Conservation (phyloP, 306 rosid species). For the Rosa multiflora region DNA sequence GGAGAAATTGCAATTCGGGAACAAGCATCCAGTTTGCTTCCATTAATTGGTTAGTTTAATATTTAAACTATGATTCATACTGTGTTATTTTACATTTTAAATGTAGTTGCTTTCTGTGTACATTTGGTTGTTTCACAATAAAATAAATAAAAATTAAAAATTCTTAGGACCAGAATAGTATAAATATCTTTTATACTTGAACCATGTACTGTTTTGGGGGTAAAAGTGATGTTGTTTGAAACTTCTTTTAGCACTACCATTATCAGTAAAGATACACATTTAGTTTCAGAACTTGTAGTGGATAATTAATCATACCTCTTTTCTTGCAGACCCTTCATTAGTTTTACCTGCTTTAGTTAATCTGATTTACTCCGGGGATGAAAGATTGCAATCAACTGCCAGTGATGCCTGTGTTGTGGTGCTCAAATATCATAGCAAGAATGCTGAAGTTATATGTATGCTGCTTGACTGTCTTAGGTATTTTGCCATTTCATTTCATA, state of each 20-base stretch:
- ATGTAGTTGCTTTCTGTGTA: neutral
- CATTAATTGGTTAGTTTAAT: slow-evolving; percentile 59
- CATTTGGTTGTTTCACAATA: neutral
- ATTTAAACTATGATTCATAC: neutral
- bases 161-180: neutral
- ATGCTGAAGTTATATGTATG: slow-evolving; percentile 55
- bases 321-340: slow-evolving; percentile 72
- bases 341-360: slow-evolving; percentile 61
- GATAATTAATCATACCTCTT: slow-evolving; percentile 16
- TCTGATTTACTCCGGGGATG: slow-evolving; percentile 56
- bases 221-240: neutral
- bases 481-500: slow-evolving; percentile 21
- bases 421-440: slow-evolving; percentile 67
- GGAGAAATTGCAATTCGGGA: slow-evolving; percentile 58
- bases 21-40: slow-evolving; percentile 69
- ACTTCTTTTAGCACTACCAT: neutral
- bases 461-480: slow-evolving; percentile 87
- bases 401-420: slow-evolving; percentile 53
- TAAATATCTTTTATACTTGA: neutral
- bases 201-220: neutral
- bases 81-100: neutral
- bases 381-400: slow-evolving; percentile 55
- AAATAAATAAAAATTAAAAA: neutral
- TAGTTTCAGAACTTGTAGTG: slow-evolving; percentile 11
- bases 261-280: slow-evolving; percentile 2